Base-by-base conservation (phyloP, 345 rosid genomes). In the Lepidium didymum region DNA sequence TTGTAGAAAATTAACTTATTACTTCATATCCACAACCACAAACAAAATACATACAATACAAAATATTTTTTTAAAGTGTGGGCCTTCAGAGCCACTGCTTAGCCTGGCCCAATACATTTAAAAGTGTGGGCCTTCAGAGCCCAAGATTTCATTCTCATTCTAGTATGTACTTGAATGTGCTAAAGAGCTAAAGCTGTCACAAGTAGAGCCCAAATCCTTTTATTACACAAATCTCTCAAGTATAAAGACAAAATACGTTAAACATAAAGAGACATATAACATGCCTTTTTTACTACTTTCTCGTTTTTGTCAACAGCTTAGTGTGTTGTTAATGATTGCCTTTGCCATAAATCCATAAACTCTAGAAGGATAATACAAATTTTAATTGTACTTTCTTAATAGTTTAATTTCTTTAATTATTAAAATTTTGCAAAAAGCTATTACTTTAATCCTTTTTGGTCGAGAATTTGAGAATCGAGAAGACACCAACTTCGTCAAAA, bases 401-500 rank as follows among this genome's bases (percentile, higher is more conserved):
- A 36, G 35, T 10, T 37, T 8, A 16, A 11, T 40, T 52, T 14
- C 37, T 64, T 64, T 49, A 35, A 50, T 50, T 13, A 64, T 50
- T 37, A 15, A 10, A 49, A 27, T 52, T 65, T 40, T 52, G 11
- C 35, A 16, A 40, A 52, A 41, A 69, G 15, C 31, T 6, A 25
- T 3, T 7, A 0, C 21, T 16, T 44, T 35, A 25, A 27, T 68
- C 18, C 40, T 38, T 52, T 69, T 41, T 69, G 73, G 67, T 59
- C 67, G 43, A 27, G 56, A 59, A 50, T 59, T 69, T 69, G 43
- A 50, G 67, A 38, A 69, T 69, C 40, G 52, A 69, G 67, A 50
- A 50, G 67, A 59, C 67, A 69, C 51, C 59, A 69, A 38, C 40
- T 46, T 56, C 57, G 4, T 46, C 57, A 25, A 36, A 23, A 36